Evolutionary conservation across 768 basidiomycete genomes (phyloP).

Genomic region (Tylopilus cervinicoccineus): DNA sequence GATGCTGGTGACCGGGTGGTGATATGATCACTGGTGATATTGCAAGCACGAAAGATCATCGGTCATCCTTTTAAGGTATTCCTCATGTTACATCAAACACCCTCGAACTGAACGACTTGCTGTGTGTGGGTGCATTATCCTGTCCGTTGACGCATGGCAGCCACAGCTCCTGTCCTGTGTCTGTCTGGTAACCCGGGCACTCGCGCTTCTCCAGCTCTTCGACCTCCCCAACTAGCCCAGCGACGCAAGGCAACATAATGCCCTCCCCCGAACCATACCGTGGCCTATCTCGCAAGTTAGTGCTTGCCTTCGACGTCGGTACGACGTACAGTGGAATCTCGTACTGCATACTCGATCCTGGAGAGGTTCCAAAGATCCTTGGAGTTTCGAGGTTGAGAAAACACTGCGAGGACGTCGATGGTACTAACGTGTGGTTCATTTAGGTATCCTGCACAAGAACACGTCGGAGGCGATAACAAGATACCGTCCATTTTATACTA

Average conservation of each 20-base stretch:
- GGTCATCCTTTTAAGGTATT: neutral
- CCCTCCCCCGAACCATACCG: conserved; percentile 29
- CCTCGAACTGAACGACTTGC: neutral
- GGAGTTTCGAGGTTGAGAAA: conserved; percentile 24
- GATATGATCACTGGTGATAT: neutral
- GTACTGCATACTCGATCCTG: conserved; percentile 35
- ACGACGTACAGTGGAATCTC: conserved; percentile 42
- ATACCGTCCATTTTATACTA: conserved; percentile 49
- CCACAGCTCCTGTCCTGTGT: neutral
- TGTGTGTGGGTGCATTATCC: neutral
- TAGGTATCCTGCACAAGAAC: conserved; percentile 46
- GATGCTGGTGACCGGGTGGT: neutral
- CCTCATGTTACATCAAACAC: neutral
- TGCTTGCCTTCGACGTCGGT: conserved; percentile 44
- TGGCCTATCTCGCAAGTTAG: conserved; percentile 37
- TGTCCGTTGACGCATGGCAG: conserved; percentile 1
- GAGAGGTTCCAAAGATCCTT: conserved; percentile 29
- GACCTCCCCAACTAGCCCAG: neutral
- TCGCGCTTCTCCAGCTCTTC: neutral
- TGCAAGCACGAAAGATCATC: neutral
- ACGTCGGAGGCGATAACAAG: conserved; percentile 43
- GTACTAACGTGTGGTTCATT: neutral
- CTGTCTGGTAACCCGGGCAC: neutral
- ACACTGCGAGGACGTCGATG: neutral
- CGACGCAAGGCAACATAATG: conserved; percentile 19